Evolutionary conservation across 164 flowering plant species (phyloP).

Genomic region (Hamamelis virginiana): DNA sequence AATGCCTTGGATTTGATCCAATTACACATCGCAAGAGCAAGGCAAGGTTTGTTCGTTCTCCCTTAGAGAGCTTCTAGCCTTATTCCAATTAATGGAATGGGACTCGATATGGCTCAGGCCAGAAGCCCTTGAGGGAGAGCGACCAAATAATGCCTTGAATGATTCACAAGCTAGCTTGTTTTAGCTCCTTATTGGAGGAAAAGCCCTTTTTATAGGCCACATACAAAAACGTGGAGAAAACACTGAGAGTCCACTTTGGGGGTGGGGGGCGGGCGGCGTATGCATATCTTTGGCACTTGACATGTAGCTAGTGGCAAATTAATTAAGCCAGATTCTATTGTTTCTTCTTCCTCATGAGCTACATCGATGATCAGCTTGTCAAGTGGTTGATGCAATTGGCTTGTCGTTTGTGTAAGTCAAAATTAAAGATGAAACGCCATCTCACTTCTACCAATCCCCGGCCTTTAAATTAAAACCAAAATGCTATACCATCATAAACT

Average conservation of each 20-base stretch:
- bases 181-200: constrained; percentile 4
- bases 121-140: constrained; percentile 59
- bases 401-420: too few relatives aligned
- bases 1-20: constrained; percentile 3
- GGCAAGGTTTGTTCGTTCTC: constrained; percentile 17
- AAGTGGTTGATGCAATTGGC: too few relatives aligned
- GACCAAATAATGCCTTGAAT: constrained; percentile 31
- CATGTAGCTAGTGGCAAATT: constrained; percentile 1
- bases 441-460: too few relatives aligned
- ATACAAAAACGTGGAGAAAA: constrained; percentile 1
- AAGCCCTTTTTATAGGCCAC: constrained; percentile 17
- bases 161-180: not conserved
- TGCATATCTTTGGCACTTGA: constrained; percentile 20
- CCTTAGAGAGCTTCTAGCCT: constrained; percentile 20
- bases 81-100: not conserved
- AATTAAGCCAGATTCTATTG: constrained; percentile 9
- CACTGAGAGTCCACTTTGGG: not conserved
- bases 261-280: constrained; percentile 11
- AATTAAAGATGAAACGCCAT: too few relatives aligned
- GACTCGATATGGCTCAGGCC: not conserved
- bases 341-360: not conserved
- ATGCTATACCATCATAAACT: too few relatives aligned
- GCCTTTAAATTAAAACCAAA: too few relatives aligned
- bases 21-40: not conserved
- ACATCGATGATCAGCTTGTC: too few relatives aligned